phyloP scores from a whole-genome alignment of 441 rosid species.

The Populus trichocarpa region DNA sequence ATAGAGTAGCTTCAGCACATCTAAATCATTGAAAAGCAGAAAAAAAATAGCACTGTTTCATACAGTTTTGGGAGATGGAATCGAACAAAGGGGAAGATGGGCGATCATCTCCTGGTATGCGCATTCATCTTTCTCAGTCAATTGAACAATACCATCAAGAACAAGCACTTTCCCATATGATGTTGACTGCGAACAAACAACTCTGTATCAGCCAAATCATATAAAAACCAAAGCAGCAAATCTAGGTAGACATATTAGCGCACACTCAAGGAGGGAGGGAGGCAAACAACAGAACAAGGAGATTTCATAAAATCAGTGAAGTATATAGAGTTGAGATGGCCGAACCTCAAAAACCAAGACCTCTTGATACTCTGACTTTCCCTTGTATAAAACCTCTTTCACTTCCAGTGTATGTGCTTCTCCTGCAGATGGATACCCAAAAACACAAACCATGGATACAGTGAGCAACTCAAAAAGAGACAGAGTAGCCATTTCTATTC shows the following conservation, averaged over 20 bases:
- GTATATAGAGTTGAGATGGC: background rate
- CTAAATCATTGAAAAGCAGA: background rate
- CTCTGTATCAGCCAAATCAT: background rate
- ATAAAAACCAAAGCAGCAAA: background rate
- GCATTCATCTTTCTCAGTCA: slow-evolving; percentile 48
- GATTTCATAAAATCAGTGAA: background rate
- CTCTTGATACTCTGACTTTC: slow-evolving; percentile 84
- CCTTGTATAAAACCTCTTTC: slow-evolving; percentile 59
- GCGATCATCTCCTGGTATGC: slow-evolving; percentile 91
- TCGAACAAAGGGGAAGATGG: slow-evolving; percentile 93
- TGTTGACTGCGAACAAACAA: slow-evolving; percentile 58
- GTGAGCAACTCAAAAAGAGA: background rate
- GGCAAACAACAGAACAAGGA: no score
- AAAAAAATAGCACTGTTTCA: background rate
- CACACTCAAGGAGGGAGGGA: background rate
- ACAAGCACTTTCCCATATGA: slow-evolving; percentile 95
- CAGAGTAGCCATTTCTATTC: background rate
- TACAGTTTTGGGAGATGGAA: slow-evolving; percentile 83
- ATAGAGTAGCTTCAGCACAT: background rate
- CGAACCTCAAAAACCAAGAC: slow-evolving; percentile 87
- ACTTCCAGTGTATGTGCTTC: slow-evolving; percentile 95
- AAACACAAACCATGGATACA: background rate
- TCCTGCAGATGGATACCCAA: slow-evolving; percentile 41
- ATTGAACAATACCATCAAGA: slow-evolving; percentile 91
- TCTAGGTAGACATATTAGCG: background rate